Evolutionary conservation across 106 monocot genomes (phyloP).

Genomic region (Dendrobium officinale): DNA sequence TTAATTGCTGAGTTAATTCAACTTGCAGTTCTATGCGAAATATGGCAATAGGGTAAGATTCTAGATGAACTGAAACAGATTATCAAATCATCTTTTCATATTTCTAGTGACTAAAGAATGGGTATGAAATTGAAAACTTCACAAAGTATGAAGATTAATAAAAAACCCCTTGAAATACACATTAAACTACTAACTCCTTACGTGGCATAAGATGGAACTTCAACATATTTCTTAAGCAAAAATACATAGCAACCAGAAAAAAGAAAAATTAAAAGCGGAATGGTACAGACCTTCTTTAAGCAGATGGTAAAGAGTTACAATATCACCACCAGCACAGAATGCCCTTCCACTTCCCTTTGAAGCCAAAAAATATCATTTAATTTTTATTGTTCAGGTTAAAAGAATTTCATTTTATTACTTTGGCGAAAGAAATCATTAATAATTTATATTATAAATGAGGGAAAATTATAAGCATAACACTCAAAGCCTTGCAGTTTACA

Average conservation of each 20-base stretch:
- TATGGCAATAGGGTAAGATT: not conserved
- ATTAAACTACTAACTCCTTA: not conserved
- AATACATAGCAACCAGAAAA: not conserved
- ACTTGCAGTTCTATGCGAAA: not conserved
- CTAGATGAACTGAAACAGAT: not conserved
- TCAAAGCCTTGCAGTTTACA: no score
- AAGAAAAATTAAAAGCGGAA: not conserved
- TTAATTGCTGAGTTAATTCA: not conserved
- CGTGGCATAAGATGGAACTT: not conserved
- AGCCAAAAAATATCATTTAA: slow-evolving; percentile 26
- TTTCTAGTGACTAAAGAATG: not conserved
- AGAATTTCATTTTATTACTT: not conserved
- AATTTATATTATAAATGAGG: no score
- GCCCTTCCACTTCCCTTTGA: slow-evolving; percentile 91
- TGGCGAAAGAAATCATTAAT: not conserved
- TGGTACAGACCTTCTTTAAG: slow-evolving; percentile 55
- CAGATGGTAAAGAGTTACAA: slow-evolving; percentile 48
- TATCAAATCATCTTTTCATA: not conserved
- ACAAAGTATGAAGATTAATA: not conserved
- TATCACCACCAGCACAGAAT: slow-evolving; percentile 95
- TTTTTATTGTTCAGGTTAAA: not conserved
- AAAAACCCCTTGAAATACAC: not conserved
- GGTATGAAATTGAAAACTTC: not conserved
- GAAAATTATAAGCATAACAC: no score
- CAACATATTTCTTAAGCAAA: not conserved